phyloP scores from a whole-genome alignment of 306 rosid genomes.

The Cyamopsis tetragonoloba region DNA sequence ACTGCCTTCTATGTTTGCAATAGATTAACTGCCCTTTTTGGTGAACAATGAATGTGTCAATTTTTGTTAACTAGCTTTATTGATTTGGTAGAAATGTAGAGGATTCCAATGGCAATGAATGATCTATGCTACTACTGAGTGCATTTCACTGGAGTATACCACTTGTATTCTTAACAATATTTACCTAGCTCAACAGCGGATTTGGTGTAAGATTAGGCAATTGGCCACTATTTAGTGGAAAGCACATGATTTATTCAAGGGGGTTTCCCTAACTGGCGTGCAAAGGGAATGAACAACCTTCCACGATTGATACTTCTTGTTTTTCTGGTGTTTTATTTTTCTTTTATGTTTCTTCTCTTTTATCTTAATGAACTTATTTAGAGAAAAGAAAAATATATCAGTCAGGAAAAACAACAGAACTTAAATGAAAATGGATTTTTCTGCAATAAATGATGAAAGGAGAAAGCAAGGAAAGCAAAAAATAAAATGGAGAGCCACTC shows the following conservation, averaged over 20 bases:
- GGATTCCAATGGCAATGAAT: background rate
- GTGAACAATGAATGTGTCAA: background rate
- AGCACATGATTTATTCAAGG: background rate
- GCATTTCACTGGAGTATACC: background rate
- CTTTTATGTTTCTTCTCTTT: background rate
- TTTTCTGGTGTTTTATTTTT: background rate
- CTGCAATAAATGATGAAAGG: background rate
- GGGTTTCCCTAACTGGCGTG: background rate
- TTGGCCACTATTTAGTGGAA: background rate
- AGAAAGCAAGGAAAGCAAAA: background rate
- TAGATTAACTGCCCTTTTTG: background rate
- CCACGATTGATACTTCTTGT: background rate
- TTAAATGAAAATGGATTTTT: background rate
- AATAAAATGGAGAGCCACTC: background rate
- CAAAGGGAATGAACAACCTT: background rate
- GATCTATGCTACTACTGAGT: background rate
- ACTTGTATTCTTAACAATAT: background rate
- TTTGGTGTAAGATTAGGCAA: background rate
- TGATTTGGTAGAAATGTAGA: background rate
- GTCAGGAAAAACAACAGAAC: background rate
- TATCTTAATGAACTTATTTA: background rate
- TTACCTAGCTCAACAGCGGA: background rate
- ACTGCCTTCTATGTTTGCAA: background rate
- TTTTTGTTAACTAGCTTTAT: background rate
- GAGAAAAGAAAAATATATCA: background rate